Evolutionary conservation across 1,284 basidiomycete genomes (phyloP).

Genomic region (Leccinum proximum): DNA sequence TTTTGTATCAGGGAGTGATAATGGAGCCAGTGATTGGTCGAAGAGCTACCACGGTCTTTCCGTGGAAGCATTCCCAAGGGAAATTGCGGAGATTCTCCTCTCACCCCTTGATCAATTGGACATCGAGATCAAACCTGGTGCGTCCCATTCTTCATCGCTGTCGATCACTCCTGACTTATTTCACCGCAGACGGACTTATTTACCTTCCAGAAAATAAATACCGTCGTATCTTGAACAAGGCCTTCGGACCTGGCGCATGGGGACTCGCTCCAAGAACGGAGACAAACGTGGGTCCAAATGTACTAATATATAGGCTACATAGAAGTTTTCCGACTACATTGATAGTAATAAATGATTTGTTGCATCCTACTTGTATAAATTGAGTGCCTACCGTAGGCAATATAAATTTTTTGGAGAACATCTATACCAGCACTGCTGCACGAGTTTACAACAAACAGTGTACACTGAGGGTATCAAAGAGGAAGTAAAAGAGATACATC

Average conservation of each 20-base stretch:
- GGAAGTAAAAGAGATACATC: too few relatives aligned
- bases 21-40: slow-evolving; percentile 75
- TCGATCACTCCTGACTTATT: not conserved
- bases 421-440: too few relatives aligned
- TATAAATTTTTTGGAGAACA: too few relatives aligned
- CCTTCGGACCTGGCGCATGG: slow-evolving; percentile 98
- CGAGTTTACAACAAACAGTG: too few relatives aligned
- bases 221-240: slow-evolving; percentile 89
- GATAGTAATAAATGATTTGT: too few relatives aligned
- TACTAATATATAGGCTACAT: too few relatives aligned
- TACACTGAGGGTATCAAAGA: too few relatives aligned
- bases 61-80: slow-evolving; percentile 73
- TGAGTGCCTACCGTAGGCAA: too few relatives aligned
- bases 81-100: slow-evolving; percentile 72
- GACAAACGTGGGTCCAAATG: slow-evolving; percentile 83
- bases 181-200: slow-evolving; percentile 76
- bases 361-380: too few relatives aligned
- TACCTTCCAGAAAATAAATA: slow-evolving; percentile 99
- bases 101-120: slow-evolving; percentile 76
- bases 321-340: too few relatives aligned
- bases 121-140: slow-evolving; percentile 94
- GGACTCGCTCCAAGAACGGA: slow-evolving; percentile 93
- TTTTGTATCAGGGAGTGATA: slow-evolving; percentile 21
- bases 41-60: slow-evolving; percentile 86
- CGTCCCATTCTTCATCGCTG: slow-evolving; percentile 18